These are phyloP conservation scores for Peniophora sp. DNA, from an alignment of 1,284 basidiomycete genomes.

Conservation along the genomic window DNA sequence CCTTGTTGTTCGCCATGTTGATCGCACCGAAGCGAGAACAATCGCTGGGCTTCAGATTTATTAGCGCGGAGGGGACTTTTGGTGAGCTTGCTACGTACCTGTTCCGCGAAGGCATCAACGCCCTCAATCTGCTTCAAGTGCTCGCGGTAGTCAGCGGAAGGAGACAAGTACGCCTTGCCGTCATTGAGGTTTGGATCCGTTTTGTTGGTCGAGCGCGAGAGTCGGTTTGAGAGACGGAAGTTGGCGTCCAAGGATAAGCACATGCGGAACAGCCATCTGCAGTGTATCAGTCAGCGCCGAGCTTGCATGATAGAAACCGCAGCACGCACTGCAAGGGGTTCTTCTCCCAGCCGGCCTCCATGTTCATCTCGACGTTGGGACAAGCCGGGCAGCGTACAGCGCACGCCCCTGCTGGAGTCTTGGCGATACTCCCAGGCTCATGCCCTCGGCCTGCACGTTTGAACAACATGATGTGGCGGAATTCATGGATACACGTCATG, in stretches of 20 bases:
- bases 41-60: background rate
- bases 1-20: slow-evolving; percentile 15
- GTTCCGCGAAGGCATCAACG: too few relatives aligned
- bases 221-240: slow-evolving; percentile 17
- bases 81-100: too few relatives aligned
- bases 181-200: slow-evolving; percentile 13
- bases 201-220: slow-evolving; percentile 4
- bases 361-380: slow-evolving; percentile 18
- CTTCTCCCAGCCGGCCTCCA: slow-evolving; percentile 13
- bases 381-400: slow-evolving; percentile 19
- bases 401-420: slow-evolving; percentile 10
- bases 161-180: slow-evolving; percentile 17
- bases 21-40: slow-evolving; percentile 16
- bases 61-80: background rate
- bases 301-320: too few relatives aligned
- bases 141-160: slow-evolving; percentile 6
- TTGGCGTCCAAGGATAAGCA: slow-evolving; percentile 19
- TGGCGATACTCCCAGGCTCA: slow-evolving; percentile 8
- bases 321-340: background rate
- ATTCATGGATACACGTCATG: slow-evolving; percentile 1
- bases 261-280: slow-evolving; percentile 16
- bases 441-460: slow-evolving; percentile 17
- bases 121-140: background rate
- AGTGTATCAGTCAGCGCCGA: background rate
- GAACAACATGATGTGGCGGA: slow-evolving; percentile 15